Evolutionary conservation across 352 stramenopile genomes (phyloP).

Genomic region (Globisporangium splendens): DNA sequence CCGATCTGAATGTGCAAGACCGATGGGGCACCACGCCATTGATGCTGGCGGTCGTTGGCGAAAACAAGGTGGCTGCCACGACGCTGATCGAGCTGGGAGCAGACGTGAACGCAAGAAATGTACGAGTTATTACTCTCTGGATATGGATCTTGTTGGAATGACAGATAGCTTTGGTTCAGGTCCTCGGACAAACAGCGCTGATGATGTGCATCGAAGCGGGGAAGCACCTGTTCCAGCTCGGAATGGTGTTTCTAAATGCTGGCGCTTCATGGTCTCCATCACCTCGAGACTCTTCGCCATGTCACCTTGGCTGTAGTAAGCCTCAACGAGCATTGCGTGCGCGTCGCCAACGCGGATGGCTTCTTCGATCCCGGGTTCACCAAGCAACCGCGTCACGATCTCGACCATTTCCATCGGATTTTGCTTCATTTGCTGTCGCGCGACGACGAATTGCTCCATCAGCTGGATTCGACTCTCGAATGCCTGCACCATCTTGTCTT

Average conservation of each 20-base stretch:
- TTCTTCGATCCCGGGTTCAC: slow-evolving; percentile 79
- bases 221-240: slow-evolving; percentile 56
- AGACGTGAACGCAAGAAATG: slow-evolving; percentile 64
- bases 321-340: slow-evolving; percentile 85
- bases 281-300: slow-evolving; percentile 59
- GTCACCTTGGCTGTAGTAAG: slow-evolving; percentile 66
- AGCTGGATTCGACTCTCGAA: slow-evolving; percentile 64
- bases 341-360: slow-evolving; percentile 88
- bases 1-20: slow-evolving; percentile 71
- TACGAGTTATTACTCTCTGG: slow-evolving; percentile 14
- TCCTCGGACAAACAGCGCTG: slow-evolving; percentile 69
- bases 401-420: slow-evolving; percentile 70
- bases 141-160: background rate
- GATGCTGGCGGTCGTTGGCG: slow-evolving; percentile 75
- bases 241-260: slow-evolving; percentile 73
- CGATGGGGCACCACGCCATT: slow-evolving; percentile 73
- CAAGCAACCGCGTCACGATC: slow-evolving; percentile 79
- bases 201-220: slow-evolving; percentile 70
- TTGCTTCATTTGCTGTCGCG: slow-evolving; percentile 48
- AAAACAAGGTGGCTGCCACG: slow-evolving; percentile 49
- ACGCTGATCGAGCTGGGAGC: slow-evolving; percentile 74
- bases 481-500: slow-evolving; percentile 57
- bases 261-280: slow-evolving; percentile 81
- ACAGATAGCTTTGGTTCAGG: slow-evolving; percentile 20
- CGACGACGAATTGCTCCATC: slow-evolving; percentile 86